Evolutionary conservation across 73 alveolate species (phyloP), one percentile per base, ranked within the genome.

Genomic region (Paramecium biaurelia): DNA sequence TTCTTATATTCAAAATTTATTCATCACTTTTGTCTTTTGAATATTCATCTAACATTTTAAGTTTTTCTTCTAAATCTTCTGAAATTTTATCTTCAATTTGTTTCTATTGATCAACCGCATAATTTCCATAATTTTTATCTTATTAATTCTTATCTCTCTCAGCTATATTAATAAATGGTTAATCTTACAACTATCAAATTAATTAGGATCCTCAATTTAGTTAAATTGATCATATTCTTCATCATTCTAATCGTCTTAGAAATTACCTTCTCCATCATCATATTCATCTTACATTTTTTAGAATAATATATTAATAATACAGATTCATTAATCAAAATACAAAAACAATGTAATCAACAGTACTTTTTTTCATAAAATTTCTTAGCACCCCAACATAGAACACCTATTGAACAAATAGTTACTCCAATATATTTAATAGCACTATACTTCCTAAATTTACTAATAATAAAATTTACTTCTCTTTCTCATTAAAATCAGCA

Each of bases 61-160:
- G 87, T 87, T 95, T 95, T 58, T 96, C 98, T 85, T 90, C 97
- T 11, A 96, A 90, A 38, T 96, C 99, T 8, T 95, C 98, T 24
- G 96, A 95, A 23, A 96, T 96, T 74, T 93, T 89, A 72, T 92
- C 96, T 41, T 92, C 97, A 15, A 96, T 96, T 35, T 94, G 18
- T 63, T 85, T 56, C 53, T 38, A 41, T 41, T 76, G 45, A 76
- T 76, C 89, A n/a, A 20, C 37, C 5, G 18, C 15, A 38, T 24
- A 41, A 21, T 76, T 38, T 6, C 45, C 24, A 30, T 76, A 10
- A 30, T 76, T 41, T 9, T 32, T 18, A 12, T 41, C 30, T 18
- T 76, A 76, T 9, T 76, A 42, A 24, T 21, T 21, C 18, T 32
- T 21, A 0, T 35, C 20, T 24, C 20, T 1, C 1, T 7, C 7